Conservation (phyloP, 805 yeast species). For the Cyberlindnera japonica region DNA sequence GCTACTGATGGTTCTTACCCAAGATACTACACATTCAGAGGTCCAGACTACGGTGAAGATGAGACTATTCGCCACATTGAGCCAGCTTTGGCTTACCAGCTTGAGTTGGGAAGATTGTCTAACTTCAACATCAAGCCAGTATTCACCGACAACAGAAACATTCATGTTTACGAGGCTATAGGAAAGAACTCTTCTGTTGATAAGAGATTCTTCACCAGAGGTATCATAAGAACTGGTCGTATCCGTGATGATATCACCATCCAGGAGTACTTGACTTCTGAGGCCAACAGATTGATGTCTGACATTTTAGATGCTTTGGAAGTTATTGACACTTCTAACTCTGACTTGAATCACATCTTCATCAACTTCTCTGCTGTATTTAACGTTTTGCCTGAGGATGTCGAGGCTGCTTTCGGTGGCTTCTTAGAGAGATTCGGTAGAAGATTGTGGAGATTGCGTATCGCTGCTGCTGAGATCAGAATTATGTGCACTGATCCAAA, state of each 20-base stretch:
- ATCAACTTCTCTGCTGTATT: constrained; percentile 95
- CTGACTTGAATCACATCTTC: constrained; percentile 95
- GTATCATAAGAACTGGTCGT: constrained; percentile 94
- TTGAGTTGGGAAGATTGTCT: constrained; percentile 89
- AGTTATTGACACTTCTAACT: constrained; percentile 88
- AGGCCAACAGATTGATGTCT: constrained; percentile 93
- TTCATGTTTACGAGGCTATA: constrained; percentile 94
- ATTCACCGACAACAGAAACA: constrained; percentile 93
- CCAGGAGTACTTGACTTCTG: constrained; percentile 91
- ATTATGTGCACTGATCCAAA: constrained; percentile 89
- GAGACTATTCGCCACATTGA: constrained; percentile 95
- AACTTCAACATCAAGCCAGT: constrained; percentile 94
- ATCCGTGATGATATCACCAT: constrained; percentile 90
- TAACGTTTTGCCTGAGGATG: constrained; percentile 91
- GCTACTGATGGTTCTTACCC: constrained; percentile 85
- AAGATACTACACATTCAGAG: constrained; percentile 91
- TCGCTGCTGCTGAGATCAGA: constrained; percentile 96
- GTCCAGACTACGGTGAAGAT: constrained; percentile 82
- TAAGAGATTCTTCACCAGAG: constrained; percentile 94
- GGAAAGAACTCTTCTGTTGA: constrained; percentile 93
- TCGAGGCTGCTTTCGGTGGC: constrained; percentile 96
- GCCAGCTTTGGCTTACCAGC: constrained; percentile 97
- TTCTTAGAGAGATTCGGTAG: constrained; percentile 97
- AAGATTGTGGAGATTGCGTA: constrained; percentile 93
- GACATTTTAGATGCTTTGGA: constrained; percentile 94